phyloP scores from a whole-genome alignment of 371 early-diverging fungal genomes.

The Blakeslea trispora region DNA sequence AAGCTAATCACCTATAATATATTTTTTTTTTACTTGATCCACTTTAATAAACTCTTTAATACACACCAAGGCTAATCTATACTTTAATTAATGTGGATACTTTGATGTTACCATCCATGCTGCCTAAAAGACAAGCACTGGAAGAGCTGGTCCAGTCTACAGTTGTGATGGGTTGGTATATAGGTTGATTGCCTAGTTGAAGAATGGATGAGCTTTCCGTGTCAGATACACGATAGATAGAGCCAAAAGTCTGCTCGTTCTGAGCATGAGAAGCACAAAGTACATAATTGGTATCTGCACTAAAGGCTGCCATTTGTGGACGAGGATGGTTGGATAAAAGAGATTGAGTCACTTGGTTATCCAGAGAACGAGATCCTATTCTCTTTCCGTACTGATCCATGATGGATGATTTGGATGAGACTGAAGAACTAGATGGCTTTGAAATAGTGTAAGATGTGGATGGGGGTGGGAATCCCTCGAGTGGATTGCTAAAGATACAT shows the following conservation, averaged over 20 bases:
- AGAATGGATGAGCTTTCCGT: slow-evolving; percentile 39
- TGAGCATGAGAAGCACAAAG: slow-evolving; percentile 32
- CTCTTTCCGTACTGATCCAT: too few species aligned
- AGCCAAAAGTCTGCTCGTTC: slow-evolving; percentile 2
- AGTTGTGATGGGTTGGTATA: slow-evolving; percentile 44
- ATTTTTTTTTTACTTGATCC: too few species aligned
- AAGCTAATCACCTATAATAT: slow-evolving; percentile 2
- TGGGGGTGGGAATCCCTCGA: slow-evolving; percentile 50
- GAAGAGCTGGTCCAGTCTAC: slow-evolving; percentile 63
- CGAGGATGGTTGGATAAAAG: slow-evolving; percentile 40
- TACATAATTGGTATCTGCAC: slow-evolving; percentile 49
- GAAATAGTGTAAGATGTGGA: slow-evolving; percentile 13
- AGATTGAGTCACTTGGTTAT: slow-evolving; percentile 39
- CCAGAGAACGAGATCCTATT: slow-evolving; percentile 8
- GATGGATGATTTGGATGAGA: slow-evolving; percentile 13
- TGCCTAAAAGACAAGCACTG: slow-evolving; percentile 58
- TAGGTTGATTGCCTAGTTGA: slow-evolving; percentile 47
- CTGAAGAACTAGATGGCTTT: slow-evolving; percentile 10
- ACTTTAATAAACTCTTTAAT: too few species aligned
- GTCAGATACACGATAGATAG: slow-evolving; percentile 40
- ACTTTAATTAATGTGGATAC: slow-evolving; percentile 58
- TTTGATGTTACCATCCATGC: slow-evolving; percentile 58
- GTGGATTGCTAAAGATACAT: slow-evolving; percentile 25
- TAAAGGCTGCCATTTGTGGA: slow-evolving; percentile 51
- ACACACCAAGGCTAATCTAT: too few species aligned